Percentiles rank a stretch among this genome's conserved stretches.
phyloP scores from a whole-genome alignment of 257 asterid genomes.

The Solanum lycopersicoides region DNA sequence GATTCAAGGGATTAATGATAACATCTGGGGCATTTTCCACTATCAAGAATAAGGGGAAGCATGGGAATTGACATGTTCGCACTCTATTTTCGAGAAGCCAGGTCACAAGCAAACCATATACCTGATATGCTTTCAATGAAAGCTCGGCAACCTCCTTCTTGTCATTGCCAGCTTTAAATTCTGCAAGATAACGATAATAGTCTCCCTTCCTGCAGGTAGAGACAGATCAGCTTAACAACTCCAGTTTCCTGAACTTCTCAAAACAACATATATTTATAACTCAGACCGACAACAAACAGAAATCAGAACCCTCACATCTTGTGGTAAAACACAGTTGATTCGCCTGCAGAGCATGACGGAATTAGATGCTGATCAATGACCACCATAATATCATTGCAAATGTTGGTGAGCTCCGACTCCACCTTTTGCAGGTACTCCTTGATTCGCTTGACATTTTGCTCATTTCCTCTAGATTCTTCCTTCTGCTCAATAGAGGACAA shows the following conservation, averaged over 20 bases:
- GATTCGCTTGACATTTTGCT: constrained; percentile 62
- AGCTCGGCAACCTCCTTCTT: constrained; percentile 58
- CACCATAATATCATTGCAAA: constrained; percentile 60
- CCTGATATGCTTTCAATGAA: constrained; percentile 62
- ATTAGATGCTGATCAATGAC: constrained; percentile 83
- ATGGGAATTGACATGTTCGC: neutral
- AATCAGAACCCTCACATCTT: constrained; percentile 48
- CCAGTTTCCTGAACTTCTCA: neutral
- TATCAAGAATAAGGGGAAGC: neutral
- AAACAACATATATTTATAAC: neutral
- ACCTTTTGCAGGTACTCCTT: constrained; percentile 77
- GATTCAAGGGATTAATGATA: neutral
- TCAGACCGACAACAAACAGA: neutral
- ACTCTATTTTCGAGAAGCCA: neutral
- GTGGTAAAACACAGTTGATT: constrained; percentile 75
- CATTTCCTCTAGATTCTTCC: constrained; percentile 87
- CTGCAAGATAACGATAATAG: constrained; percentile 58
- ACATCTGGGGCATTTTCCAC: neutral
- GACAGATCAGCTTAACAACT: neutral
- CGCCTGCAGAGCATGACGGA: constrained; percentile 71
- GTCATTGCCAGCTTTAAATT: constrained; percentile 44
- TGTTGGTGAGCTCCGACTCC: constrained; percentile 64
- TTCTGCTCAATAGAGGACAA: constrained; percentile 85
- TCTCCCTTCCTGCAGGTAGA: constrained; percentile 55
- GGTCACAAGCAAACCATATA: neutral